Evolutionary conservation across 176 grass and related monocot species (phyloP).

Genomic region (Chrysopogon serrulatus): DNA sequence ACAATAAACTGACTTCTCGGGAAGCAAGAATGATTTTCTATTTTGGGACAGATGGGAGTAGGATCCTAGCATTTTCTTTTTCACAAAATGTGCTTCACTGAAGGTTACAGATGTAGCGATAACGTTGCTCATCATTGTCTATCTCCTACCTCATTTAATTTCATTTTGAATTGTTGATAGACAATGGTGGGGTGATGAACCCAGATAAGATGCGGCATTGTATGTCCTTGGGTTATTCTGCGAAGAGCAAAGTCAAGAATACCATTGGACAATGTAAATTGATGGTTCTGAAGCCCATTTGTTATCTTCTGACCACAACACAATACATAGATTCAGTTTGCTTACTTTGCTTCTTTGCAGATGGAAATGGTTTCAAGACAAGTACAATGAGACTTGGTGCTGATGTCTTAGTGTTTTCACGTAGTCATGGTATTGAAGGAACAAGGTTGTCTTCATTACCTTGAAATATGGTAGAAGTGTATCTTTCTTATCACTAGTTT

Average conservation of each 20-base stretch:
- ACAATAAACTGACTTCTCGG: too few species aligned
- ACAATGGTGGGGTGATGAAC: conserved; percentile 88
- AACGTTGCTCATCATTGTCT: neutral
- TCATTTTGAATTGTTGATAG: conserved; percentile 36
- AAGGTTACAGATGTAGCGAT: neutral
- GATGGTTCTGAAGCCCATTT: neutral
- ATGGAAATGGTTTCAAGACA: conserved; percentile 32
- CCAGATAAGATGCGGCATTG: conserved; percentile 96
- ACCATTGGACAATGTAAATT: conserved; percentile 93
- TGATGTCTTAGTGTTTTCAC: conserved; percentile 75
- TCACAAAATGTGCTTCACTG: neutral
- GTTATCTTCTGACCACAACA: neutral
- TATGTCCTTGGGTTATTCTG: conserved; percentile 97
- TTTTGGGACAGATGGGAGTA: too few species aligned
- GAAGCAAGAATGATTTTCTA: too few species aligned
- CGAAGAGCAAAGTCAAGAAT: conserved; percentile 68
- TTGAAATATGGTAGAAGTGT: neutral
- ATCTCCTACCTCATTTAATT: neutral
- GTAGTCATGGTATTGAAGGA: conserved; percentile 51
- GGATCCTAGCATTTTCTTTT: neutral
- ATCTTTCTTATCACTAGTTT: neutral
- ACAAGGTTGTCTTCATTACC: conserved; percentile 54
- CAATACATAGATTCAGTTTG: neutral
- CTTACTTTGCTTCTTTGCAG: conserved; percentile 19
- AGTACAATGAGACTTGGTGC: conserved; percentile 26